phyloP scores from a whole-genome alignment of 2,329 filamentous ascomycete genomes.

The Phaeosphaeria sp. region DNA sequence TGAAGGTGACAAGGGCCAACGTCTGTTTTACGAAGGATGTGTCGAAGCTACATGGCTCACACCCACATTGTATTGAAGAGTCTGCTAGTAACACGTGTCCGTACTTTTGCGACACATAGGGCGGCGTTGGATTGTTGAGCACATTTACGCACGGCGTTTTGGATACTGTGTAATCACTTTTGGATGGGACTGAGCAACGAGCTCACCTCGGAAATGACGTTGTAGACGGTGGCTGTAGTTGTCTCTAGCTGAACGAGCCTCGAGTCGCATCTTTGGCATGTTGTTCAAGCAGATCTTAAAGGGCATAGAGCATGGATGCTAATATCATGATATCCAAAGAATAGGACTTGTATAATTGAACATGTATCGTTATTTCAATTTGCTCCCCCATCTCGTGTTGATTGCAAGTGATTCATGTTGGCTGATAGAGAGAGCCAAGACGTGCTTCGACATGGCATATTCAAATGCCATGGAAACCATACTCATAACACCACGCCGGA shows the following conservation, averaged over 20 bases:
- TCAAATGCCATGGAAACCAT: too few relatives aligned
- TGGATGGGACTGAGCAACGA: slow-evolving; percentile 2
- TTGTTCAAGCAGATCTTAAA: not conserved
- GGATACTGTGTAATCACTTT: slow-evolving; percentile 20
- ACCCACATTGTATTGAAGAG: slow-evolving; percentile 30
- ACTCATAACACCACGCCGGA: too few relatives aligned
- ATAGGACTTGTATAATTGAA: too few relatives aligned
- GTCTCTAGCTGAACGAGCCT: too few relatives aligned
- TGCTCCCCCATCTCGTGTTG: too few relatives aligned
- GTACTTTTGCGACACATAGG: slow-evolving; percentile 18
- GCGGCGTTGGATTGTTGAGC: slow-evolving; percentile 31
- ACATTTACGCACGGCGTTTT: slow-evolving; percentile 36
- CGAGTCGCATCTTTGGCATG: not conserved
- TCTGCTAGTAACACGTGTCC: slow-evolving; percentile 4
- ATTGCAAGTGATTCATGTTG: not conserved
- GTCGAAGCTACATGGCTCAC: slow-evolving; percentile 48
- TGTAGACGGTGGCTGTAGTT: too few relatives aligned
- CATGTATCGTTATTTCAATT: not conserved
- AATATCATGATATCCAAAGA: not conserved
- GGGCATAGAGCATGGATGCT: not conserved
- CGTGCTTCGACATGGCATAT: too few relatives aligned
- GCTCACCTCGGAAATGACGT: not conserved
- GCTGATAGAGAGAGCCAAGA: not conserved
- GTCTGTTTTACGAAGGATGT: slow-evolving; percentile 42
- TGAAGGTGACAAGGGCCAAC: slow-evolving; percentile 39